Percentiles rank a stretch among this genome's conserved stretches.
phyloP scores from a whole-genome alignment of 768 basidiomycete species.

The Auricularia cornea region DNA sequence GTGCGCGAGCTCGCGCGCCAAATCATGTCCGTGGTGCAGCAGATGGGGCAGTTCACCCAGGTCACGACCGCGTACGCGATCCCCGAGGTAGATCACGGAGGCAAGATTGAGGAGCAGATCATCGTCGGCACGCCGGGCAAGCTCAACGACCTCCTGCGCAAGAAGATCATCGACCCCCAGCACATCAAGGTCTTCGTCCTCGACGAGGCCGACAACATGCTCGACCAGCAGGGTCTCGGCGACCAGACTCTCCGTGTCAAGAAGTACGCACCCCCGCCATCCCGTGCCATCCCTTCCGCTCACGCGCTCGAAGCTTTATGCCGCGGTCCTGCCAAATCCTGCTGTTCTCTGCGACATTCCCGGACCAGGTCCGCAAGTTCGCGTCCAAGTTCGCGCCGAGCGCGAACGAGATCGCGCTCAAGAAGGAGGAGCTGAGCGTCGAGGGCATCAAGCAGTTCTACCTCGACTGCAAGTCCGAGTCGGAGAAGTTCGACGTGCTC shows the following conservation, averaged over 20 bases:
- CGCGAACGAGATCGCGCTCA: slow-evolving; percentile 93
- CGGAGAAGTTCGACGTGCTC: slow-evolving; percentile 92
- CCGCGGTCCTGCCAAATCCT: slow-evolving; percentile 70
- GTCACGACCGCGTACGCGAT: slow-evolving; percentile 95
- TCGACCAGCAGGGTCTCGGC: slow-evolving; percentile 87
- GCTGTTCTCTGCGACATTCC: slow-evolving; percentile 97
- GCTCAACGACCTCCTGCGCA: slow-evolving; percentile 76
- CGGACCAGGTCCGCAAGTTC: slow-evolving; percentile 85
- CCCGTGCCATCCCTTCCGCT: background rate
- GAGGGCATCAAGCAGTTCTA: slow-evolving; percentile 95
- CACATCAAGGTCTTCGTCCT: slow-evolving; percentile 88
- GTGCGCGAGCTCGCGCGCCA: slow-evolving; percentile 95
- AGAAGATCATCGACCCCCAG: slow-evolving; percentile 68
- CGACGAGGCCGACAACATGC: slow-evolving; percentile 99
- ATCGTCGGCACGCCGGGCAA: slow-evolving; percentile 97
- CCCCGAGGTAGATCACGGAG: slow-evolving; percentile 46
- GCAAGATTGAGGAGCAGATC: slow-evolving; percentile 70
- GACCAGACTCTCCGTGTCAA: slow-evolving; percentile 92
- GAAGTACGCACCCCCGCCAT: slow-evolving; percentile 48
- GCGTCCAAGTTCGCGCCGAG: slow-evolving; percentile 87
- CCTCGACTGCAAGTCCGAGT: slow-evolving; percentile 88
- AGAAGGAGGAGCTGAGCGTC: slow-evolving; percentile 88
- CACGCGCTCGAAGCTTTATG: slow-evolving; percentile 38
- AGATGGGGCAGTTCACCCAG: slow-evolving; percentile 91
- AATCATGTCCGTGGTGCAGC: slow-evolving; percentile 89